Base-by-base conservation (phyloP, 306 rosid genomes). In the Quercus wislizeni region DNA sequence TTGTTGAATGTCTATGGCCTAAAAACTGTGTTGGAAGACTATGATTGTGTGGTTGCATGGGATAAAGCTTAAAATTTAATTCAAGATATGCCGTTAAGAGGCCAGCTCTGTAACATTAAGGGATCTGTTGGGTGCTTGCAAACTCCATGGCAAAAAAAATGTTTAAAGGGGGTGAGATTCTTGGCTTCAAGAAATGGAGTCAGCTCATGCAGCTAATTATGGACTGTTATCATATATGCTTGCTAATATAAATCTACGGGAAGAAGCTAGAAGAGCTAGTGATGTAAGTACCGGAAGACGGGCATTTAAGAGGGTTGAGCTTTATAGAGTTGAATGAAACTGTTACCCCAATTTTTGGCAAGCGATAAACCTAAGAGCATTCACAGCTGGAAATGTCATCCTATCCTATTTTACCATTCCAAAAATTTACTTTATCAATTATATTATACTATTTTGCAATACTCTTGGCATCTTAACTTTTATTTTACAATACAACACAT, bases 231-330 rank as follows among this genome's bases (percentile, higher is more conserved):
- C 91, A 21, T 74, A 78, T 61, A 67, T 87, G 80, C 79, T 80
- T 64, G 51, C 78, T 59, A 81, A 77, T 57, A 58, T 38, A 67
- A 78, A 75, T 59, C 83, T 65, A 64, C 85, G 59, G 61, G 91
- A 82, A 4, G 91, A 87, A 79, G 91, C 87, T 71, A 78, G 68
- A 33, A 49, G 67, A 27, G 83, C 72, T 52, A 87, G 91, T 3
- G 5, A 49, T 49, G 76, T 76, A 78, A 73, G 80, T 41, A 67
- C 80, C 80, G 27, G 82, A 85, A 74, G 49, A 82, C 25, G 55
- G 74, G 74, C 58, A 83, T 87, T 74, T 82, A 78, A 73, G 83
- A 52, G 91, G 87, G 74, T 85, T 85, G 87, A 87, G 91, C 80
- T 85, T 79, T 59, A 65, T 87, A 71, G 91, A 87, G 28, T 25